Conservation (phyloP, 1,284 basidiomycete genomes). For the Rhodofomes roseus region DNA sequence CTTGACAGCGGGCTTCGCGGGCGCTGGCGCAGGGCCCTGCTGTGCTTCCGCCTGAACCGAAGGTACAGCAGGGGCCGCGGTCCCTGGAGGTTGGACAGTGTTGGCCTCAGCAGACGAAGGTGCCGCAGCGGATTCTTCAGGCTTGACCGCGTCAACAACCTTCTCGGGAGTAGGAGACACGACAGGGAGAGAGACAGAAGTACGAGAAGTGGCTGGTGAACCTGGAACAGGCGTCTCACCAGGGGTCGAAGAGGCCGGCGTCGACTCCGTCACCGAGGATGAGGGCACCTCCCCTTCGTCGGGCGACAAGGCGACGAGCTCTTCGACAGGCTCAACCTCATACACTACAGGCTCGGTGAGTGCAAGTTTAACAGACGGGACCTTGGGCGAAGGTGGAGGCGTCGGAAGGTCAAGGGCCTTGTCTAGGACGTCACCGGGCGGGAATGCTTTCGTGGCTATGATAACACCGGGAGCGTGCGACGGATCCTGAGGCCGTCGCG, state of each 20-base stretch:
- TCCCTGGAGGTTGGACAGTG: too few species aligned
- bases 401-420: constrained; percentile 49
- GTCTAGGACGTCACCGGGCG: constrained; percentile 51
- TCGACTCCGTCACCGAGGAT: constrained; percentile 35
- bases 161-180: constrained; percentile 18
- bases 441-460: constrained; percentile 56
- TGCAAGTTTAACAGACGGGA: constrained; percentile 4
- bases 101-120: background rate
- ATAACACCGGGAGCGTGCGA: constrained; percentile 60
- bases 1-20: constrained; percentile 34
- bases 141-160: background rate
- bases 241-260: constrained; percentile 37
- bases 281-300: constrained; percentile 20
- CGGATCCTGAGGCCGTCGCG: constrained; percentile 59
- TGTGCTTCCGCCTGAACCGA: constrained; percentile 16
- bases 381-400: constrained; percentile 35
- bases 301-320: constrained; percentile 10
- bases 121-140: background rate
- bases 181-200: constrained; percentile 45
- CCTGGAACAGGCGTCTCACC: constrained; percentile 46
- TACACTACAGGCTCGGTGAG: constrained; percentile 1
- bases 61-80: constrained; percentile 12
- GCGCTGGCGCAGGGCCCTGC: constrained; percentile 23
- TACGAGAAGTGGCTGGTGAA: constrained; percentile 58
- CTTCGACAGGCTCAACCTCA: background rate